Evolutionary conservation across 176 grass and related monocot species (phyloP).

Genomic region (Triticum monococcum): DNA sequence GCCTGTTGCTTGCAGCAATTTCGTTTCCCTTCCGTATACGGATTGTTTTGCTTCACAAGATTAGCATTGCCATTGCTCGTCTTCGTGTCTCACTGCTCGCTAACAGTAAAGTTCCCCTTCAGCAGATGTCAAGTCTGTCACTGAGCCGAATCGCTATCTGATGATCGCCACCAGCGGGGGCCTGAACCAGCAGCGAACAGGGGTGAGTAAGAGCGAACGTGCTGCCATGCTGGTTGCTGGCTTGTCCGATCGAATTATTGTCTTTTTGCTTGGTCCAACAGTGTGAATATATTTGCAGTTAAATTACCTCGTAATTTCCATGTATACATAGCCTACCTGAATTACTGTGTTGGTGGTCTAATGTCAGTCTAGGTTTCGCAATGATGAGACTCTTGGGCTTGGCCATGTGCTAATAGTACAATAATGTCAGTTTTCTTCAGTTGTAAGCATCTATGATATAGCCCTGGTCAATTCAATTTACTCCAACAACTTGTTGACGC

Average conservation of each 20-base stretch:
- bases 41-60: background rate
- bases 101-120: constrained; percentile 9
- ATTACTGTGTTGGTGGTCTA: background rate
- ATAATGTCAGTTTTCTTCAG: constrained; percentile 18
- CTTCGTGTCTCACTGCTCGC: background rate
- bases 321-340: background rate
- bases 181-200: constrained; percentile 96
- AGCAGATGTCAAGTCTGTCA: constrained; percentile 51
- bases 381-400: constrained; percentile 12
- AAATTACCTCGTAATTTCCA: background rate
- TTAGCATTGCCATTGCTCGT: background rate
- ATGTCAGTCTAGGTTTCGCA: background rate
- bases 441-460: constrained; percentile 35
- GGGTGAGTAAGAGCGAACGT: constrained; percentile 53
- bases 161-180: constrained; percentile 97
- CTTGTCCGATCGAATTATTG: background rate
- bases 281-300: background rate
- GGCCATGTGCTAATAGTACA: constrained; percentile 11
- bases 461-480: constrained; percentile 28
- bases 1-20: constrained; percentile 2
- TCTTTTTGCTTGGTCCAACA: constrained; percentile 6
- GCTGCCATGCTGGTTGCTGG: background rate
- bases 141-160: constrained; percentile 65
- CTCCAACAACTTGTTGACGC: constrained; percentile 36
- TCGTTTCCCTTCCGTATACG: constrained; percentile 15